Evolutionary conservation across 2,329 filamentous ascomycete species (phyloP).

Genomic region (Colletotrichum sp.): DNA sequence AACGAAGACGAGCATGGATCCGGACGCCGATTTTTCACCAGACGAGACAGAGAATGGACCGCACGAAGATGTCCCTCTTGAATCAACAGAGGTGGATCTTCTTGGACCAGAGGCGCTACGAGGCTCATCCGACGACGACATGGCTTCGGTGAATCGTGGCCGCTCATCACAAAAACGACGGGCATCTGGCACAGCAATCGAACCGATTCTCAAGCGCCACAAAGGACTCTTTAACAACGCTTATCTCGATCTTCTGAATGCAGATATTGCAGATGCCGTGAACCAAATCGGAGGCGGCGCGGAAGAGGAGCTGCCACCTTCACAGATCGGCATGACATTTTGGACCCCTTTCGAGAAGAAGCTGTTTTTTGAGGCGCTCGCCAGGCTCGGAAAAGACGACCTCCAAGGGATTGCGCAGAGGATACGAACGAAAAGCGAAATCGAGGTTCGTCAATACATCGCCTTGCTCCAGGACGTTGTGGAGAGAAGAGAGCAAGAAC

Average conservation of each 20-base stretch:
- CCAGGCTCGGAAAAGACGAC: conserved; percentile 67
- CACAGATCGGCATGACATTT: conserved; percentile 69
- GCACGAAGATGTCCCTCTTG: neutral
- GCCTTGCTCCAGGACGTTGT: conserved; percentile 59
- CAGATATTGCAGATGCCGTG: conserved; percentile 59
- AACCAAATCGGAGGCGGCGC: conserved; percentile 34
- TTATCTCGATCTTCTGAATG: conserved; percentile 59
- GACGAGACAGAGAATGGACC: neutral
- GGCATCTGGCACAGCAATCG: conserved; percentile 25
- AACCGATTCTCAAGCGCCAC: conserved; percentile 48
- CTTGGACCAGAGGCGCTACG: neutral
- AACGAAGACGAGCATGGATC: conserved; percentile 30
- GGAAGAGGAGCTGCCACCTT: conserved; percentile 37
- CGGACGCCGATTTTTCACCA: conserved; percentile 24
- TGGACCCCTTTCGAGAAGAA: conserved; percentile 79
- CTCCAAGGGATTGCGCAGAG: conserved; percentile 64
- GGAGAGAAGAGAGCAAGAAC: conserved; percentile 40
- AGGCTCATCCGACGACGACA: neutral
- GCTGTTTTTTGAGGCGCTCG: conserved; percentile 68
- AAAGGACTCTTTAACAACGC: conserved; percentile 45
- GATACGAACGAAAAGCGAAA: conserved; percentile 72
- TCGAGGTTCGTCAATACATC: conserved; percentile 77
- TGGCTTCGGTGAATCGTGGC: neutral
- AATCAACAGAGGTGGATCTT: neutral
- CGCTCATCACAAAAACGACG: conserved; percentile 31